A percentile compares a stretch with the other conserved stretches of the same genome.
Evolutionary conservation across 2,329 filamentous ascomycete species (phyloP).

Genomic region (Fusarium secorum): DNA sequence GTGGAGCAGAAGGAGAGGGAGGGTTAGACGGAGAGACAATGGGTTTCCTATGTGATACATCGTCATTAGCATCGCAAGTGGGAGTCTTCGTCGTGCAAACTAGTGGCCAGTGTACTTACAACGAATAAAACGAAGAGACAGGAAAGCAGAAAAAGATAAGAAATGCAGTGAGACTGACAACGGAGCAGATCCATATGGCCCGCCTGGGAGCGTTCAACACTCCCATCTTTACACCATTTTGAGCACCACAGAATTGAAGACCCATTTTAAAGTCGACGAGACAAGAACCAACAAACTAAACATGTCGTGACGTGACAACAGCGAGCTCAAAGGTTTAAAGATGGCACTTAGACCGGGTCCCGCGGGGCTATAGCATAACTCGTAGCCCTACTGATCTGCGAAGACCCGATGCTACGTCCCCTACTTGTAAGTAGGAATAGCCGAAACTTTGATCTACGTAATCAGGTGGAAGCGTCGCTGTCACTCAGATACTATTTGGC

Average conservation of each 20-base stretch:
- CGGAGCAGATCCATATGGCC: not conserved
- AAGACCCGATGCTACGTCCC: not conserved
- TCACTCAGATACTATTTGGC: not conserved
- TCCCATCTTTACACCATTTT: not conserved
- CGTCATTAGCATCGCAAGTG: not conserved
- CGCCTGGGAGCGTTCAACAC: not conserved
- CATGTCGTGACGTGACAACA: not conserved
- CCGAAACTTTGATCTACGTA: not conserved
- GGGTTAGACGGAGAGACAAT: not conserved
- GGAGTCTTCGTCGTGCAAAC: accelerated
- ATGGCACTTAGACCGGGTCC: not conserved
- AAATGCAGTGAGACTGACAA: not conserved
- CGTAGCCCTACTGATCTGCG: not conserved
- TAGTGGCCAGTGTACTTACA: not conserved
- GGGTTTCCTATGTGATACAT: not conserved
- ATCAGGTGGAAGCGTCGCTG: not conserved
- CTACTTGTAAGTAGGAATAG: not conserved
- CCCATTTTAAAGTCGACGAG: not conserved
- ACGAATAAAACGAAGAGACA: not conserved
- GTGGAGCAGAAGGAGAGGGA: not conserved
- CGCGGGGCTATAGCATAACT: not conserved
- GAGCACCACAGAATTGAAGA: not conserved
- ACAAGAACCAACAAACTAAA: not conserved
- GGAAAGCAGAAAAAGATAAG: not conserved
- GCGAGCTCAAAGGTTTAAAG: not conserved